phyloP scores from a whole-genome alignment of 768 basidiomycete species.

The Termitomyces sp. region DNA sequence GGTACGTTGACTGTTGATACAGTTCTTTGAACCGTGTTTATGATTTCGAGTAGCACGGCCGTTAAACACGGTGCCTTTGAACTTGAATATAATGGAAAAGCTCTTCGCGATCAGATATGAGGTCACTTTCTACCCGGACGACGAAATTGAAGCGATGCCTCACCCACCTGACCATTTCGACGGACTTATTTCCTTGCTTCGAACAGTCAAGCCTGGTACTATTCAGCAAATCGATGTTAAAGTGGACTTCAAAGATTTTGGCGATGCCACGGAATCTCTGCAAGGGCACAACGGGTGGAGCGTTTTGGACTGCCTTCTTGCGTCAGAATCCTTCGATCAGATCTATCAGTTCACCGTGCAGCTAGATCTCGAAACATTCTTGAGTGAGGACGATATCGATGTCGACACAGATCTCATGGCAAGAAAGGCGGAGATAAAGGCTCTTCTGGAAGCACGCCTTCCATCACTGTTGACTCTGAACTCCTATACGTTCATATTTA shows the following conservation, averaged over 20 bases:
- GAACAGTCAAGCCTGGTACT: neutral
- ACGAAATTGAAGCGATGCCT: neutral
- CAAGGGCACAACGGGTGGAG: neutral
- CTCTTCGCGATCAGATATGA: conserved; percentile 8
- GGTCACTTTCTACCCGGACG: conserved; percentile 5
- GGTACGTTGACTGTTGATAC: neutral
- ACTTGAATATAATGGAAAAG: neutral
- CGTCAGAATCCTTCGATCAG: neutral
- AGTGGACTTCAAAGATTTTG: neutral
- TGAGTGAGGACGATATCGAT: neutral
- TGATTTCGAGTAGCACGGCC: neutral
- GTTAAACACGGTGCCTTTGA: neutral
- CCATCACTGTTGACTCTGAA: neutral
- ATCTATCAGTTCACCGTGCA: neutral
- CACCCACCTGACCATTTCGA: conserved; percentile 3
- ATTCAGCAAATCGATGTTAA: conserved; percentile 3
- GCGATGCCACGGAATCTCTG: neutral
- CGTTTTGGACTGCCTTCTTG: neutral
- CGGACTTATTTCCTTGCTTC: conserved; percentile 5
- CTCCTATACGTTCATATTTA: neutral
- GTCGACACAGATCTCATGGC: neutral
- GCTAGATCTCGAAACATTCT: neutral
- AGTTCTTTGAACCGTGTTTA: neutral
- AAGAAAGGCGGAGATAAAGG: neutral
- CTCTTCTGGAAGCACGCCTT: neutral